phyloP scores from a whole-genome alignment of 352 stramenopile species.

The Pythium scleroteichum region DNA sequence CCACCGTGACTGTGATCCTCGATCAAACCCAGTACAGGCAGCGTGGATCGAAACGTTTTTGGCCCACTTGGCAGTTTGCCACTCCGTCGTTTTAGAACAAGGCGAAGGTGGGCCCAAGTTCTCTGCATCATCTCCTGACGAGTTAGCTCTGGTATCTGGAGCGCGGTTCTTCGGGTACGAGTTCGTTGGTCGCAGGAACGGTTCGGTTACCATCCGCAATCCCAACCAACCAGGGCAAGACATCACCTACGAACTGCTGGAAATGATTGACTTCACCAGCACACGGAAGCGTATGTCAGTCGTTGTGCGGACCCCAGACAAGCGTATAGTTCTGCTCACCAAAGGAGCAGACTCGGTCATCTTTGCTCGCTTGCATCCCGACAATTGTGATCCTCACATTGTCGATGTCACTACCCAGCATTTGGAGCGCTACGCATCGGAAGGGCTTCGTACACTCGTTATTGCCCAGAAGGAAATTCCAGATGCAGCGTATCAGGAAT shows the following conservation, averaged over 20 bases:
- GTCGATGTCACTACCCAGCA: slow-evolving; percentile 71
- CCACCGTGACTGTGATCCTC: slow-evolving; percentile 46
- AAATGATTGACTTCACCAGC: slow-evolving; percentile 98
- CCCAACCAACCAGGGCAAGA: slow-evolving; percentile 34
- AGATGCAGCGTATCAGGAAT: slow-evolving; percentile 60
- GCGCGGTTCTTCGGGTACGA: slow-evolving; percentile 82
- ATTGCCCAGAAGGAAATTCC: slow-evolving; percentile 83
- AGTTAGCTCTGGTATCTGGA: slow-evolving; percentile 78
- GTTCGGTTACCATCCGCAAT: slow-evolving; percentile 51
- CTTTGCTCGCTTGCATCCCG: slow-evolving; percentile 56
- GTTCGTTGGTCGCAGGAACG: slow-evolving; percentile 70
- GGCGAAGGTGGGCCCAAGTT: slow-evolving; percentile 53
- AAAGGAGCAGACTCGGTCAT: slow-evolving; percentile 88
- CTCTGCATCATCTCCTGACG: slow-evolving; percentile 80
- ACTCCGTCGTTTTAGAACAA: slow-evolving; percentile 84
- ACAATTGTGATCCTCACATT: slow-evolving; percentile 45
- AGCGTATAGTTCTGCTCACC: slow-evolving; percentile 66
- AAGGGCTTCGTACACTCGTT: slow-evolving; percentile 88
- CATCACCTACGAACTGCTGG: slow-evolving; percentile 86
- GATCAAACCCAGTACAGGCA: slow-evolving; percentile 50
- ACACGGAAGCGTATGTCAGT: slow-evolving; percentile 99
- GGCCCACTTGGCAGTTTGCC: slow-evolving; percentile 77
- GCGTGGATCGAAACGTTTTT: slow-evolving; percentile 84
- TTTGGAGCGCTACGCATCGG: slow-evolving; percentile 81
- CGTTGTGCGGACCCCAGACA: slow-evolving; percentile 85